Conservation (phyloP, 257 asterid species). For the Mentha longifolia region DNA sequence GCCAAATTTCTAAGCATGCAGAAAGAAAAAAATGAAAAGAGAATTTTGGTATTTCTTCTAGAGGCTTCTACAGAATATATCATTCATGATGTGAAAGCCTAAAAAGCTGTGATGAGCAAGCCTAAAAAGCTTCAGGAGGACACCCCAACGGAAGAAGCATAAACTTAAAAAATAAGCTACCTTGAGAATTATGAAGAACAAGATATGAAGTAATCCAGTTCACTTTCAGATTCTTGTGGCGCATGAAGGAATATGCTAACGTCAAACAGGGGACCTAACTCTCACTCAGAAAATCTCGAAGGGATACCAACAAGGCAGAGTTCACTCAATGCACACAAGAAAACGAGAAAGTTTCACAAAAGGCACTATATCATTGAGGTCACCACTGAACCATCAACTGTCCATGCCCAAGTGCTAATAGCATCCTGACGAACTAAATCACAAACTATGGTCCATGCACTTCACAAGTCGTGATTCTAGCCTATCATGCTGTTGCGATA, state of each 20-base stretch:
- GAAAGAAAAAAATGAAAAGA: neutral
- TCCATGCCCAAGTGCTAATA: conserved; percentile 20
- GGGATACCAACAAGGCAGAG: conserved; percentile 15
- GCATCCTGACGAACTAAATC: conserved; percentile 18
- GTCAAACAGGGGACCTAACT: conserved; percentile 9
- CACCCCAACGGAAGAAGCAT: conserved; percentile 5
- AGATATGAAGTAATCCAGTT: conserved; percentile 8
- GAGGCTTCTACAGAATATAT: conserved; percentile 28
- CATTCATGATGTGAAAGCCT: conserved; percentile 21
- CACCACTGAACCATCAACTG: conserved; percentile 23
- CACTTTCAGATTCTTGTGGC: conserved; percentile 6
- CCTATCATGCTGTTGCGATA: conserved; percentile 18
- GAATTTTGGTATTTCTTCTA: conserved; percentile 9
- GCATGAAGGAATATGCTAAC: conserved; percentile 21
- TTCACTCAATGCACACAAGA: conserved; percentile 18
- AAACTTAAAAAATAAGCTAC: conserved; percentile 23
- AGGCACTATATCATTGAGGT: conserved; percentile 31
- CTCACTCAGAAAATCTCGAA: conserved; percentile 26
- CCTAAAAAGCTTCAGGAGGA: conserved; percentile 19
- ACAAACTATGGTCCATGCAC: conserved; percentile 10
- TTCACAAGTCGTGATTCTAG: conserved; percentile 25
- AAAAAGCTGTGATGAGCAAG: conserved; percentile 10
- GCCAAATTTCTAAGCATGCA: neutral
- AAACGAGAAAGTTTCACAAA: conserved; percentile 31
- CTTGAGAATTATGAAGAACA: conserved; percentile 17